These are phyloP conservation scores for Nidularia sp. DNA, from an alignment of 768 basidiomycete genomes.

Conservation along the genomic window DNA sequence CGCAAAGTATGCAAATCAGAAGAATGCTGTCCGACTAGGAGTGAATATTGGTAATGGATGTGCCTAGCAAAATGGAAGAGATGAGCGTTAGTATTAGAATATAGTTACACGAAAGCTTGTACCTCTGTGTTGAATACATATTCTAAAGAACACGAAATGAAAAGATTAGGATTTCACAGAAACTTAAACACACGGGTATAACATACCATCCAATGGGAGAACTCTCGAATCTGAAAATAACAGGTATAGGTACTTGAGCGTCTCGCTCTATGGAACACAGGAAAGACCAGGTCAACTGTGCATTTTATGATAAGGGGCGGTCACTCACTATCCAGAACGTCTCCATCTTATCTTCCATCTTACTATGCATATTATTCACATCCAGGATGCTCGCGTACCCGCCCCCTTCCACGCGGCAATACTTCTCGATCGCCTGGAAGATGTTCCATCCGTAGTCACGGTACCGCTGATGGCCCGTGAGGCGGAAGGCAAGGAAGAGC, in stretches of 20 bases:
- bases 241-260: conserved; percentile 88
- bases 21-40: conserved; percentile 24
- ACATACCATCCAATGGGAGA: conserved; percentile 73
- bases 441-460: conserved; percentile 86
- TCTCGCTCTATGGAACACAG: conserved; percentile 63
- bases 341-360: conserved; percentile 89
- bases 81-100: background rate
- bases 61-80: conserved; percentile 11
- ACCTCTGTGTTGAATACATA: conserved; percentile 91
- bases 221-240: conserved; percentile 77
- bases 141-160: conserved; percentile 33
- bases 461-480: conserved; percentile 81
- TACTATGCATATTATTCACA: conserved; percentile 70
- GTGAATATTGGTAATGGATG: conserved; percentile 63
- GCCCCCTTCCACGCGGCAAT: conserved; percentile 73
- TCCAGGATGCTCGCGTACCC: conserved; percentile 86
- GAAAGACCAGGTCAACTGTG: background rate
- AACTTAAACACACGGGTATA: background rate
- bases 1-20: background rate
- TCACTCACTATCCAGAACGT: conserved; percentile 82
- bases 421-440: conserved; percentile 84
- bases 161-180: background rate
- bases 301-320: background rate
- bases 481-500: conserved; percentile 84
- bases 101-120: background rate